Conservation (phyloP, 768 basidiomycete species). For the Gelatoporia subvermispora region DNA sequence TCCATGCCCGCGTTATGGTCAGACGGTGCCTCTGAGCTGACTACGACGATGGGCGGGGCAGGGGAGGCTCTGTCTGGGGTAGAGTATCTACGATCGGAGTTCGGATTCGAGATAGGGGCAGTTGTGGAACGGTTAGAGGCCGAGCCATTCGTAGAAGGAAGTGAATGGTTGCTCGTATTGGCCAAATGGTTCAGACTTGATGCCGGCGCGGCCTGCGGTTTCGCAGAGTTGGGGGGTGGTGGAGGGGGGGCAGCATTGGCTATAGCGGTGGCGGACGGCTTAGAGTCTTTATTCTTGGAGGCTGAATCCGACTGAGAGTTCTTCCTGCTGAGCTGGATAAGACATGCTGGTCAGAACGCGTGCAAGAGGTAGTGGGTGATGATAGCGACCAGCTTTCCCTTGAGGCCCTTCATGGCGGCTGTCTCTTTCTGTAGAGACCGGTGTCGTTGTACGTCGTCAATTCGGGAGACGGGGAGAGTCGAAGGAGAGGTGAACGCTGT, state of each 20-base stretch:
- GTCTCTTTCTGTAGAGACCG: neutral
- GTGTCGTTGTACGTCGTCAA: slow-evolving; percentile 4
- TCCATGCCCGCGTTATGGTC: slow-evolving; percentile 30
- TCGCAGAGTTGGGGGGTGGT: slow-evolving; percentile 60
- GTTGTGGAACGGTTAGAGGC: slow-evolving; percentile 41
- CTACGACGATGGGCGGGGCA: slow-evolving; percentile 82
- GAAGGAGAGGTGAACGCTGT: slow-evolving; percentile 5
- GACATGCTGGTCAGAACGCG: slow-evolving; percentile 17
- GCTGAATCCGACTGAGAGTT: slow-evolving; percentile 56
- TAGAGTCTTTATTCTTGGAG: slow-evolving; percentile 65
- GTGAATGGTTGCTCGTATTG: slow-evolving; percentile 37
- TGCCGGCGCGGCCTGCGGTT: slow-evolving; percentile 51
- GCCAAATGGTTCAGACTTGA: slow-evolving; percentile 31
- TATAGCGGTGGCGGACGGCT: slow-evolving; percentile 37
- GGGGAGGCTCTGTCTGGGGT: slow-evolving; percentile 42
- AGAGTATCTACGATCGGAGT: slow-evolving; percentile 57
- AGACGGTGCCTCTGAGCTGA: slow-evolving; percentile 62
- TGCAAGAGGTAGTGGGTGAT: slow-evolving; percentile 10
- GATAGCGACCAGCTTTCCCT: slow-evolving; percentile 66
- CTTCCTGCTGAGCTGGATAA: slow-evolving; percentile 57
- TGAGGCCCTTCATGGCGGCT: slow-evolving; percentile 69
- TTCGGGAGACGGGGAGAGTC: neutral
- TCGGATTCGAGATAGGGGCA: slow-evolving; percentile 28
- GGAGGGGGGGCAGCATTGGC: slow-evolving; percentile 43
- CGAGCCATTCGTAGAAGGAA: slow-evolving; percentile 33